Conservation (phyloP, 495 filamentous ascomycete genomes). For the Penicillium bialowiezense region DNA sequence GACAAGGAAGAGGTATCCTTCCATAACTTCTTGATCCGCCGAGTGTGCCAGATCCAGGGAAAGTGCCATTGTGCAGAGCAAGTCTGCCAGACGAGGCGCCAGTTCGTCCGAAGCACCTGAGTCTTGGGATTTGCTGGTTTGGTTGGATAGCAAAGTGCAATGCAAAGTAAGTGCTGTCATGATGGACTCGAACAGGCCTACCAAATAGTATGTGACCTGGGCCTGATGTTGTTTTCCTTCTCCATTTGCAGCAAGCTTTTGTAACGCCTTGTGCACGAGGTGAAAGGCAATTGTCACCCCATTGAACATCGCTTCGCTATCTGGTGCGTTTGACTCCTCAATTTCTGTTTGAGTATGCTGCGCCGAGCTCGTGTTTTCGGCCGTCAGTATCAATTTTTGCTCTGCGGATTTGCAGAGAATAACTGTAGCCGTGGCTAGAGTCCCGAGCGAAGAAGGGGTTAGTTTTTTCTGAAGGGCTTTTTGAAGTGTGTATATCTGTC, state of each 20-base stretch:
- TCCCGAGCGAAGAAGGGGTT: slow-evolving; percentile 5
- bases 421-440: slow-evolving; percentile 22
- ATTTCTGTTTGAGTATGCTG: background rate
- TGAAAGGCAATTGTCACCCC: slow-evolving; percentile 23
- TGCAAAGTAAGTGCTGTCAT: slow-evolving; percentile 29
- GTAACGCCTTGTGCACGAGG: slow-evolving; percentile 28
- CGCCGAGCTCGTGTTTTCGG: background rate
- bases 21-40: slow-evolving; percentile 32
- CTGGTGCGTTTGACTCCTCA: slow-evolving; percentile 8
- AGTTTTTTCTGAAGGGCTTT: slow-evolving; percentile 28
- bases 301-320: slow-evolving; percentile 14
- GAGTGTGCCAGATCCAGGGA: slow-evolving; percentile 21
- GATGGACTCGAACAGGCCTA: slow-evolving; percentile 37
- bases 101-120: too few relatives aligned
- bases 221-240: slow-evolving; percentile 11
- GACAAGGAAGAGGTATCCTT: slow-evolving; percentile 37
- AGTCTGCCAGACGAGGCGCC: slow-evolving; percentile 13
- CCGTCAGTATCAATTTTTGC: slow-evolving; percentile 14
- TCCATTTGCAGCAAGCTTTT: slow-evolving; percentile 26
- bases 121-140: too few relatives aligned
- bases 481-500: slow-evolving; percentile 35
- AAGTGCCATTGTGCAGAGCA: slow-evolving; percentile 30
- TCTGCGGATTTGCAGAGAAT: slow-evolving; percentile 28
- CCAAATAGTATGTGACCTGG: slow-evolving; percentile 38
- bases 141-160: slow-evolving; percentile 21